A percentile compares a stretch with the other conserved stretches of the same genome.
Conservation (phyloP, 2,329 filamentous ascomycete genomes). For the Diaporthe ampelina region DNA sequence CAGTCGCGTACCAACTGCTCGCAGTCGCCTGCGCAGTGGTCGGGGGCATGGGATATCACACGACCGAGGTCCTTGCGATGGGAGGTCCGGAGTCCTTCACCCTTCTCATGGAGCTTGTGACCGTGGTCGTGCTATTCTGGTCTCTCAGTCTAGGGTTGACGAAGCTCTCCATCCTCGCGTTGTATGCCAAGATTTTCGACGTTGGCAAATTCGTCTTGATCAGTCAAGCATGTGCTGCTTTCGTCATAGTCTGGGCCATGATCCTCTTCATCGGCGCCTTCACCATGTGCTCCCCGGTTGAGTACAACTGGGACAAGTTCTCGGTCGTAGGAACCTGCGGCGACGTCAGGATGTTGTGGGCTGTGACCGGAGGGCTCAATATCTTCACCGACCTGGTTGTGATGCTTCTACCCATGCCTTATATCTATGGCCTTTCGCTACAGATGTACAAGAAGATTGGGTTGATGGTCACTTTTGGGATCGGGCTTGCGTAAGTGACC, state of each 20-base stretch:
- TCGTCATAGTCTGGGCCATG: constrained; percentile 14
- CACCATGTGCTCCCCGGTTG: constrained; percentile 33
- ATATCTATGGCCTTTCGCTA: constrained; percentile 29
- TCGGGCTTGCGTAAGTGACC: constrained; percentile 30
- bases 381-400: constrained; percentile 30
- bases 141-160: constrained; percentile 20
- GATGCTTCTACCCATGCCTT: constrained; percentile 30
- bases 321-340: constrained; percentile 12
- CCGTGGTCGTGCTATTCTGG: constrained; percentile 23
- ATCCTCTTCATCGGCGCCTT: constrained; percentile 13
- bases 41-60: constrained; percentile 24
- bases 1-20: constrained; percentile 14
- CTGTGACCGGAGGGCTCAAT: constrained; percentile 6
- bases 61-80: constrained; percentile 18
- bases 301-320: constrained; percentile 35
- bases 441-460: constrained; percentile 31
- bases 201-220: constrained; percentile 1
- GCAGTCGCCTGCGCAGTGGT: constrained; percentile 23
- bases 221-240: not conserved
- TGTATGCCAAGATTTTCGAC: constrained; percentile 18
- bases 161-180: constrained; percentile 23
- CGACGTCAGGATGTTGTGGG: constrained; percentile 11
- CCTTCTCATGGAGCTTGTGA: constrained; percentile 23
- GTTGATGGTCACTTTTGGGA: constrained; percentile 29
- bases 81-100: constrained; percentile 12